A percentile compares a stretch with the other conserved stretches of the same genome.
Conservation (phyloP, 164 flowering plant genomes). For the grape (Vitis vinifera) region ASM3070453v1 NC_081805.1:8562501-8563000, state of each 20-base stretch:
- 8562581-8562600: constrained; percentile 61
- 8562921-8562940: constrained; percentile 28
- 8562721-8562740: constrained; percentile 82
- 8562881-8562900: constrained; percentile 17
- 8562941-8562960: constrained; percentile 21
- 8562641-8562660: constrained; percentile 82
- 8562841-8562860: constrained; percentile 18
- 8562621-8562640: constrained; percentile 67
- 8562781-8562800: too few relatives aligned
- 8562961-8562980: constrained; percentile 15
- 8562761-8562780: too few relatives aligned
- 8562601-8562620: constrained; percentile 81
- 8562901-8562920: constrained; percentile 24
- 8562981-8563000: constrained; percentile 22
- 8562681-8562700: constrained; percentile 71
- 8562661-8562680: constrained; percentile 80
- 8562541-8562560: constrained; percentile 40
- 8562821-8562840: constrained; percentile 81
- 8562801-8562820: constrained; percentile 31
- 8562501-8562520: too few relatives aligned
- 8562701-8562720: constrained; percentile 61
- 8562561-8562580: constrained; percentile 71
- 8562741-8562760: too few relatives aligned
- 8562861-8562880: constrained; percentile 28
- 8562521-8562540: too few relatives aligned